Evolutionary conservation across 768 basidiomycete species (phyloP).

Genomic region (Lentinula sp.): DNA sequence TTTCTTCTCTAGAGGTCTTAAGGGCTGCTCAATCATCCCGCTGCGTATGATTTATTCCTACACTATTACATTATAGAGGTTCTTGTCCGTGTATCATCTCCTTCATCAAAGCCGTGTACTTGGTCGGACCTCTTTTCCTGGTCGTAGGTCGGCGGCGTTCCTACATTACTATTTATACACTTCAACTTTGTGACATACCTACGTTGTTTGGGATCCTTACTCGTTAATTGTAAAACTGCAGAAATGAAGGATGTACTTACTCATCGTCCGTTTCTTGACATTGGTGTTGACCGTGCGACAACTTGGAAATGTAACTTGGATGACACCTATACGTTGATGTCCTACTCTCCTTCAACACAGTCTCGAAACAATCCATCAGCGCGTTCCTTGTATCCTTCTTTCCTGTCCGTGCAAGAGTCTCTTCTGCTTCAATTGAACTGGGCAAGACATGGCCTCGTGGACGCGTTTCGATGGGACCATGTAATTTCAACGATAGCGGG

Average conservation of each 20-base stretch:
- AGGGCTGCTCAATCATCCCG: background rate
- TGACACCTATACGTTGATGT: background rate
- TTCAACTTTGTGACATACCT: background rate
- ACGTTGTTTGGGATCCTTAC: background rate
- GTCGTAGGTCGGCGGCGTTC: background rate
- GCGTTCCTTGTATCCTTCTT: conserved; percentile 58
- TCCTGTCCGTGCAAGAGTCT: conserved; percentile 60
- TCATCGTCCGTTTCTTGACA: background rate
- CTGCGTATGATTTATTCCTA: conserved; percentile 2
- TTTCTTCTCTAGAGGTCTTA: background rate
- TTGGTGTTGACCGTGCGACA: background rate
- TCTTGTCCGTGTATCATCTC: background rate
- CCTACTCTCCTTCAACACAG: background rate
- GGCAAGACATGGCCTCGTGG: conserved; percentile 52
- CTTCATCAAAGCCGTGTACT: background rate
- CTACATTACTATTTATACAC: background rate
- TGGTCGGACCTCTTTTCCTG: background rate
- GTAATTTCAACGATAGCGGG: conserved; percentile 52
- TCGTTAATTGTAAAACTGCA: background rate
- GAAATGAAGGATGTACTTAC: background rate
- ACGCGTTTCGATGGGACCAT: conserved; percentile 69
- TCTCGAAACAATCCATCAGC: conserved; percentile 22
- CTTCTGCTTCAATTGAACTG: conserved; percentile 54
- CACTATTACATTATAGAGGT: background rate
- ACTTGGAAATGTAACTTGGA: background rate